phyloP scores from a whole-genome alignment of 441 rosid genomes.

The Adansonia rubrostipa region DNA sequence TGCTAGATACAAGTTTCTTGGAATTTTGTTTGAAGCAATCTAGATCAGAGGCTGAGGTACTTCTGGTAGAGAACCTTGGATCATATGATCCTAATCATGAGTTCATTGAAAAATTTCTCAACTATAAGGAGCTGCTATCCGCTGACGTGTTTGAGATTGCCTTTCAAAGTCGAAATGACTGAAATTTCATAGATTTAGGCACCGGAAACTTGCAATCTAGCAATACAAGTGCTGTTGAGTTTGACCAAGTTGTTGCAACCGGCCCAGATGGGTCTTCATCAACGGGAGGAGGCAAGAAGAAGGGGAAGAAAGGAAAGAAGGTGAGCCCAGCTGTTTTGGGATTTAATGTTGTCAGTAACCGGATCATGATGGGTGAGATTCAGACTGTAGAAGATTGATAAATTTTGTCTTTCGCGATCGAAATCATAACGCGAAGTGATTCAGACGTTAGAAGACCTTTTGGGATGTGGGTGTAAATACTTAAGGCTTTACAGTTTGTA shows the following conservation, averaged over 20 bases:
- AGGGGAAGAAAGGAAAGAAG: conserved; percentile 90
- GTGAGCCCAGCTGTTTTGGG: conserved; percentile 80
- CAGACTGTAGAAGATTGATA: conserved; percentile 80
- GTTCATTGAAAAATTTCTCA: conserved; percentile 89
- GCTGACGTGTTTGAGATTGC: conserved; percentile 79
- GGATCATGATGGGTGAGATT: conserved; percentile 99
- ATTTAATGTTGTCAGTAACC: conserved; percentile 94
- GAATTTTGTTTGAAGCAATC: conserved; percentile 67
- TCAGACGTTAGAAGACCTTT: conserved; percentile 29
- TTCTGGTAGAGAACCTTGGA: conserved; percentile 81
- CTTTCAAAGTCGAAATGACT: conserved; percentile 56
- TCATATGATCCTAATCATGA: conserved; percentile 73
- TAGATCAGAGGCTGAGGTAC: conserved; percentile 88
- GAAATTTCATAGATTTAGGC: conserved; percentile 43
- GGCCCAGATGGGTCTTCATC: conserved; percentile 55
- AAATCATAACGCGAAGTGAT: conserved; percentile 65
- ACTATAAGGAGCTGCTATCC: conserved; percentile 79
- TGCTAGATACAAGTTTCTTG: conserved; percentile 65
- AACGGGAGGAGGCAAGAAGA: conserved; percentile 79
- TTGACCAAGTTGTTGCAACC: conserved; percentile 25
- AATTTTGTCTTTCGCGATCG: background rate
- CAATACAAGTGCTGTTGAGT: conserved; percentile 40
- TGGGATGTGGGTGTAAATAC: conserved; percentile 51
- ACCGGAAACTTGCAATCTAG: conserved; percentile 47
- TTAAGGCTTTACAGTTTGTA: conserved; percentile 30